A percentile compares a stretch with the other conserved stretches of the same genome.
phyloP scores from a whole-genome alignment of 192 early-diverging fungal genomes.

The Entrophospora sp. region DNA sequence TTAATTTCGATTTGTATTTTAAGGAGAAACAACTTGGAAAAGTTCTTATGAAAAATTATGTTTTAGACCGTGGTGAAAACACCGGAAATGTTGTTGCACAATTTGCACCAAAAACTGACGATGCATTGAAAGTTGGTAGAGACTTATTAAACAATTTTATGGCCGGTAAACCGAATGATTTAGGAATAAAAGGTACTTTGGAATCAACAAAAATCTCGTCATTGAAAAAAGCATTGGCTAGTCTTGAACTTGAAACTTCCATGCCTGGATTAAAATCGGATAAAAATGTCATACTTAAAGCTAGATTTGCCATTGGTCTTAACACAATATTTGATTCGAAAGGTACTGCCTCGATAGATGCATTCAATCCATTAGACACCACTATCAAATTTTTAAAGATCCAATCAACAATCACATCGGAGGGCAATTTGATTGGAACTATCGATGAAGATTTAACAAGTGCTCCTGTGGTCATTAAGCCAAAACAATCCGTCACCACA shows the following conservation, averaged over 20 bases:
- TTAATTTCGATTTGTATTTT: constrained; percentile 33
- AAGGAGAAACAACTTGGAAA: constrained; percentile 33
- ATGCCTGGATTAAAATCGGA: constrained; percentile 36
- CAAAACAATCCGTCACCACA: neutral
- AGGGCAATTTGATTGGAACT: neutral
- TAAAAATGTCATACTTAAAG: constrained; percentile 22
- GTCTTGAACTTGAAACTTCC: constrained; percentile 27
- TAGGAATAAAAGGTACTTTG: constrained; percentile 30
- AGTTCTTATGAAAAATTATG: constrained; percentile 34
- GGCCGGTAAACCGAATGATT: constrained; percentile 24
- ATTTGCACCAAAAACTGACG: constrained; percentile 22
- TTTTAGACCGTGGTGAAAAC: constrained; percentile 41
- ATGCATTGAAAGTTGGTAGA: constrained; percentile 26
- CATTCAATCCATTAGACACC: constrained; percentile 18
- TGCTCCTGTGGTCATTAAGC: neutral
- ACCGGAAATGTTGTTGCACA: constrained; percentile 32
- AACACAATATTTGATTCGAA: constrained; percentile 2
- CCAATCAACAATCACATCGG: neutral
- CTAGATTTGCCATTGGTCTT: constrained; percentile 9
- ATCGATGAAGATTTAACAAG: constrained; percentile 12
- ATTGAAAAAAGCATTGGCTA: constrained; percentile 33
- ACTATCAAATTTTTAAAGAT: constrained; percentile 12
- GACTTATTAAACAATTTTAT: constrained; percentile 36
- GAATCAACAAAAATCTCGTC: constrained; percentile 34
- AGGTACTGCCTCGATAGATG: constrained; percentile 13